Evolutionary conservation across 2,329 filamentous ascomycete genomes (phyloP).

Genomic region (Magnaporthiopsis rhizophila): DNA sequence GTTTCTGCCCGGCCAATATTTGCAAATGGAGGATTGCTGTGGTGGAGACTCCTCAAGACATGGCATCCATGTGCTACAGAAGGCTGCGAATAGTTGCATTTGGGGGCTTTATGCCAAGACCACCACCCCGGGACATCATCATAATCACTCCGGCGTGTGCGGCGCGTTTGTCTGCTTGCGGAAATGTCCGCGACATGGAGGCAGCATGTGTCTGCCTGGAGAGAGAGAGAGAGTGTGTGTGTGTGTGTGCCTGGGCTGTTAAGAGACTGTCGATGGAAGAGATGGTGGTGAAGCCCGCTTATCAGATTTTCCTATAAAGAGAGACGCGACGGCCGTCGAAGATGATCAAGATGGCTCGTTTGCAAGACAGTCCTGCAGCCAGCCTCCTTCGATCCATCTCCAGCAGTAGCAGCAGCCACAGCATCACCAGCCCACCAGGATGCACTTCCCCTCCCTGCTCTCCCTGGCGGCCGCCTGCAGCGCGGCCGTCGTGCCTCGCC

Average conservation of each 20-base stretch:
- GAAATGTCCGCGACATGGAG: too few species aligned
- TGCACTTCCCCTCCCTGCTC: neutral
- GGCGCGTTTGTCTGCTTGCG: neutral
- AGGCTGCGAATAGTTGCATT: neutral
- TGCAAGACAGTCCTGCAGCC: neutral
- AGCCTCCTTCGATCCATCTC: neutral
- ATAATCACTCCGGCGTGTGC: neutral
- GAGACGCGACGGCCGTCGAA: neutral
- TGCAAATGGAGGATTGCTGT: too few species aligned
- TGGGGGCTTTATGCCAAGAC: neutral
- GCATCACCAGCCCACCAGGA: neutral
- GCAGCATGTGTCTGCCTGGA: neutral
- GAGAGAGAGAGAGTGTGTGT: too few species aligned
- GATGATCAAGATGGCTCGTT: neutral
- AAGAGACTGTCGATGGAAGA: neutral
- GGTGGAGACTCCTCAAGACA: neutral
- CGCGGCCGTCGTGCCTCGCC: neutral
- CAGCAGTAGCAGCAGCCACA: neutral
- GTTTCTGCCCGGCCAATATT: neutral
- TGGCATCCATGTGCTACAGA: neutral
- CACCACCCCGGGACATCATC: neutral
- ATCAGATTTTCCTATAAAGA: neutral
- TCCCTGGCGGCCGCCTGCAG: slow-evolving; percentile 1
- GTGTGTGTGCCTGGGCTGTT: neutral
- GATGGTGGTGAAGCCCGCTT: neutral